Conservation (phyloP, 768 basidiomycete genomes). For the Mycena floridula region DNA sequence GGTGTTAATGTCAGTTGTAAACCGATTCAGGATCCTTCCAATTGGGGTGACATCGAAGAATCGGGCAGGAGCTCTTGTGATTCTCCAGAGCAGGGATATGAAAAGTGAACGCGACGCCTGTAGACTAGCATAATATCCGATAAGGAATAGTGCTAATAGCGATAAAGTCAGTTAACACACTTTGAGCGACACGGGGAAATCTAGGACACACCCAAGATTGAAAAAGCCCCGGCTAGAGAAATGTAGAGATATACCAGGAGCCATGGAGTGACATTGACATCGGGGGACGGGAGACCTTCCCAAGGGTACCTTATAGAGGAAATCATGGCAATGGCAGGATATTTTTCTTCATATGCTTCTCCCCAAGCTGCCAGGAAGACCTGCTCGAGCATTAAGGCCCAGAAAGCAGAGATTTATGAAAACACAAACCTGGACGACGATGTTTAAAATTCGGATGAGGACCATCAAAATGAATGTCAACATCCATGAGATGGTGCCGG, state of each 20-base stretch:
- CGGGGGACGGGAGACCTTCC: conserved; percentile 50
- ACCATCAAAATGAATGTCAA: conserved; percentile 47
- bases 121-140: conserved; percentile 66
- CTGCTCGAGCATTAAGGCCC: too few relatives aligned
- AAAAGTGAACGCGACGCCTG: conserved; percentile 63
- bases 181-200: too few relatives aligned
- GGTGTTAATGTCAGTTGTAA: conserved; percentile 71
- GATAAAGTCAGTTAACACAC: too few relatives aligned
- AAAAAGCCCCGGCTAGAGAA: conserved; percentile 49
- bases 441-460: conserved; percentile 47
- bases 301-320: conserved; percentile 30
- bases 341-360: conserved; percentile 48
- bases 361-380: conserved; percentile 66
- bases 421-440: conserved; percentile 48
- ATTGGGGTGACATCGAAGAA: conserved; percentile 74
- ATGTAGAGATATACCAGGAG: conserved; percentile 58
- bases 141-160: too few relatives aligned
- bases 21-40: conserved; percentile 74
- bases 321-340: conserved; percentile 11
- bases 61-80: conserved; percentile 58
- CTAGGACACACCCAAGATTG: conserved; percentile 47
- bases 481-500: conserved; percentile 50
- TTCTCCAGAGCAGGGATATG: conserved; percentile 40
- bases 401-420: background rate
- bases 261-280: conserved; percentile 59